Percentiles rank a stretch among this genome's conserved stretches.
Conservation (phyloP, 768 basidiomycete species). For the Calvatia gigantea region DNA sequence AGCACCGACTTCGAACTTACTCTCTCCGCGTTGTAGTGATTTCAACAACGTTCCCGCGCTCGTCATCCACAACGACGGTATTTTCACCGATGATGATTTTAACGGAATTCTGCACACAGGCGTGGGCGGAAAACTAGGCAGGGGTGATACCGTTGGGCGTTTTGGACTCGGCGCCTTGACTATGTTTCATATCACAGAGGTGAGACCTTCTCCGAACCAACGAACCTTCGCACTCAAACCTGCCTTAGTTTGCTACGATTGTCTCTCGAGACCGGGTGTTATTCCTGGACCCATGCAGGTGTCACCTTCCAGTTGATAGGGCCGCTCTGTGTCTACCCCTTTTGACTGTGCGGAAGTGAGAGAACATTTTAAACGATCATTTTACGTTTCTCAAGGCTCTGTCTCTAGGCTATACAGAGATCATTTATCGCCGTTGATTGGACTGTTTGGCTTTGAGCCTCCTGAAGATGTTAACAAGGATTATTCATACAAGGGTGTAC, state of each 20-base stretch:
- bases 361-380: neutral
- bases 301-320: conserved; percentile 31
- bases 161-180: conserved; percentile 51
- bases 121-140: conserved; percentile 37
- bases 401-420: conserved; percentile 35
- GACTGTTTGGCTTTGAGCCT: conserved; percentile 31
- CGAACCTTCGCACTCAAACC: neutral
- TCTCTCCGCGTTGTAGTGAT: conserved; percentile 32
- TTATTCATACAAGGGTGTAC: conserved; percentile 6
- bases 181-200: conserved; percentile 51
- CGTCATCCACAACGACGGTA: conserved; percentile 40
- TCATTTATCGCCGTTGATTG: conserved; percentile 36
- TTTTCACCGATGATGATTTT: conserved; percentile 40
- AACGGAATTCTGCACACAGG: conserved; percentile 41
- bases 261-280: conserved; percentile 27
- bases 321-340: conserved; percentile 31
- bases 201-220: conserved; percentile 15
- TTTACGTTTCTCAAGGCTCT: neutral
- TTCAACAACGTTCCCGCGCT: conserved; percentile 35
- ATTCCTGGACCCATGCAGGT: conserved; percentile 44
- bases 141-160: conserved; percentile 38
- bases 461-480: neutral
- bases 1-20: conserved; percentile 14
- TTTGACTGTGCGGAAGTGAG: conserved; percentile 18
- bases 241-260: conserved; percentile 27